Percentiles rank a stretch among this genome's conserved stretches.
phyloP scores from a whole-genome alignment of 2,329 filamentous ascomycete genomes.

The Aureobasidium sp. region DNA sequence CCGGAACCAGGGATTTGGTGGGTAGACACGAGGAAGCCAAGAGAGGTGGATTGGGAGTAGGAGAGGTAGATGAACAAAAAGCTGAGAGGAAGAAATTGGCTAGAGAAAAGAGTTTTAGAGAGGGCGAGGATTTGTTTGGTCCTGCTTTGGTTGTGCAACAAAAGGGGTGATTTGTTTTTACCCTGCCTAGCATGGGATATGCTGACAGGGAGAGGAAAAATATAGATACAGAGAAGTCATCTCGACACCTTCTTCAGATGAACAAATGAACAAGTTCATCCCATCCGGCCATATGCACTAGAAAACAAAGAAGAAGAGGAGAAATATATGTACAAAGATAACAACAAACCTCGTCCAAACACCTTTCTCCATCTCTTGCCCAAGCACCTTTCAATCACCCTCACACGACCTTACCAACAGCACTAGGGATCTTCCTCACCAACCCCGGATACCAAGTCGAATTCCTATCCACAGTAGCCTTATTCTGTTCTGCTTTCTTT shows the following conservation, averaged over 20 bases:
- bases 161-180: neutral
- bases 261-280: neutral
- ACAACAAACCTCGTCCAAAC: neutral
- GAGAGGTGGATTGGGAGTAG: conserved; percentile 31
- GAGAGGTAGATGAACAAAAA: conserved; percentile 34
- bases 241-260: neutral
- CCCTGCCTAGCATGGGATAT: neutral
- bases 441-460: neutral
- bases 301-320: neutral
- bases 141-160: conserved; percentile 18
- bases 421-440: conserved; percentile 7
- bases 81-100: conserved; percentile 40
- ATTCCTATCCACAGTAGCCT: neutral
- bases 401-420: neutral
- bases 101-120: conserved; percentile 32
- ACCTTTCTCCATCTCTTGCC: neutral
- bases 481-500: neutral
- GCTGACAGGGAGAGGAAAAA: neutral
- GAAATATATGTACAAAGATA: neutral
- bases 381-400: too few relatives aligned
- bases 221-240: neutral
- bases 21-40: conserved; percentile 58
- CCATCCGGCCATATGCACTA: neutral
- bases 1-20: conserved; percentile 65
- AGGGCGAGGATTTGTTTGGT: conserved; percentile 41